Percentiles rank a stretch among this genome's conserved stretches.
These are phyloP conservation scores for Pichia sp. DNA, from an alignment of 1,139 yeast species.

Conservation along the genomic window DNA sequence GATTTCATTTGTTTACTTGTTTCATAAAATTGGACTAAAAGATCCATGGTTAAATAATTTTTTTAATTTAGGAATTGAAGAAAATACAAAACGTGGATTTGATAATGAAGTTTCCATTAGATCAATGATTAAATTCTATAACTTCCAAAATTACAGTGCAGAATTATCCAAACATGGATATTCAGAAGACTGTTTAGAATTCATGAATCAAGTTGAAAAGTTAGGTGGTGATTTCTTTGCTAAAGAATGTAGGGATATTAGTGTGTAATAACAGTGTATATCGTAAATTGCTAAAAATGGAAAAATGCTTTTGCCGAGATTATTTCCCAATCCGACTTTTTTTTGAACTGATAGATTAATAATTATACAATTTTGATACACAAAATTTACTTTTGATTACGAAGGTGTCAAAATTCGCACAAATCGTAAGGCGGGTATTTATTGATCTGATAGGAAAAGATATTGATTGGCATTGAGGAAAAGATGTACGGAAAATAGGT, in stretches of 20 bases:
- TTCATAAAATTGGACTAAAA: conserved; percentile 61
- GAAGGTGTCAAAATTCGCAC: no score
- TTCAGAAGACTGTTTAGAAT: conserved; percentile 7
- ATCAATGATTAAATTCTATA: conserved; percentile 74
- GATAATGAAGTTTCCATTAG: conserved; percentile 85
- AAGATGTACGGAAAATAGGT: no score
- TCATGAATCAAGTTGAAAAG: conserved; percentile 12
- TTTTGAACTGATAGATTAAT: no score
- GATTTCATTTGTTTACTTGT: conserved; percentile 78
- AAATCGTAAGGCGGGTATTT: no score
- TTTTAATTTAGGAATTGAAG: conserved; percentile 38
- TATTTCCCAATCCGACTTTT: no score
- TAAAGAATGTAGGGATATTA: conserved; percentile 9
- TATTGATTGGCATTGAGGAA: no score
- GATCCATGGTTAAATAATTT: conserved; percentile 87
- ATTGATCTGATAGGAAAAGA: no score
- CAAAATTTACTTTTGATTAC: no score
- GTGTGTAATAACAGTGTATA: background rate
- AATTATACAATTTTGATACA: no score
- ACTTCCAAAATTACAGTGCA: conserved; percentile 49
- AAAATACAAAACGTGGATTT: conserved; percentile 69
- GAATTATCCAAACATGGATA: conserved; percentile 37
- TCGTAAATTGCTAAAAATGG: background rate
- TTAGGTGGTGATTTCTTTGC: conserved; percentile 14
- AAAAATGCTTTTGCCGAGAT: conserved; percentile 1